Evolutionary conservation across 805 yeast species (phyloP).

Genomic region (Monosporozyma aerobia): DNA sequence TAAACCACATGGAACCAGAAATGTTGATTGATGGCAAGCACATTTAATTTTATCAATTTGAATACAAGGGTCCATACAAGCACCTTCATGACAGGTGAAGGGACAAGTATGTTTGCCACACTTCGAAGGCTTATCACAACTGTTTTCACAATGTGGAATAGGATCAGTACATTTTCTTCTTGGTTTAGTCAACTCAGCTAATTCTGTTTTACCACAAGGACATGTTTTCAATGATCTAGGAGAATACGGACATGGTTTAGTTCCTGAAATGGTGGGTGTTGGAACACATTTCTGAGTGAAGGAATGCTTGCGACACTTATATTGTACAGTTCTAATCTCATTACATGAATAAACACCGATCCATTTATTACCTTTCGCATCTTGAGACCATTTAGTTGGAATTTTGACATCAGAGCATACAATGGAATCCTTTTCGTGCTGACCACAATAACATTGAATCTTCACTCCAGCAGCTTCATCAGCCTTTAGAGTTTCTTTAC

Average conservation of each 20-base stretch:
- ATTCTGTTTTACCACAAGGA: slow-evolving; percentile 64
- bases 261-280: slow-evolving; percentile 18
- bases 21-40: slow-evolving; percentile 50
- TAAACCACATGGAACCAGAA: slow-evolving; percentile 54
- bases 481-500: slow-evolving; percentile 37
- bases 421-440: slow-evolving; percentile 32
- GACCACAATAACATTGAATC: slow-evolving; percentile 71
- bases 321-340: slow-evolving; percentile 35
- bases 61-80: slow-evolving; percentile 59
- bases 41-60: slow-evolving; percentile 46
- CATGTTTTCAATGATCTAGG: slow-evolving; percentile 58
- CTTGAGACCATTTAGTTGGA: slow-evolving; percentile 28
- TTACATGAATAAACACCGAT: slow-evolving; percentile 45
- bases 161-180: slow-evolving; percentile 66
- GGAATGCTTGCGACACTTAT: slow-evolving; percentile 58
- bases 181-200: slow-evolving; percentile 32
- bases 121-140: slow-evolving; percentile 51
- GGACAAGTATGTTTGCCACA: slow-evolving; percentile 72
- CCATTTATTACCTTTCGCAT: slow-evolving; percentile 31
- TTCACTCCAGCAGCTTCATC: slow-evolving; percentile 5
- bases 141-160: slow-evolving; percentile 60
- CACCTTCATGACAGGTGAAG: slow-evolving; percentile 67
- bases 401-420: slow-evolving; percentile 36
- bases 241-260: slow-evolving; percentile 47
- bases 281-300: slow-evolving; percentile 40